Evolutionary conservation across 2,329 filamentous ascomycete species (phyloP).

Genomic region (Zymoseptoria pseudotritici): DNA sequence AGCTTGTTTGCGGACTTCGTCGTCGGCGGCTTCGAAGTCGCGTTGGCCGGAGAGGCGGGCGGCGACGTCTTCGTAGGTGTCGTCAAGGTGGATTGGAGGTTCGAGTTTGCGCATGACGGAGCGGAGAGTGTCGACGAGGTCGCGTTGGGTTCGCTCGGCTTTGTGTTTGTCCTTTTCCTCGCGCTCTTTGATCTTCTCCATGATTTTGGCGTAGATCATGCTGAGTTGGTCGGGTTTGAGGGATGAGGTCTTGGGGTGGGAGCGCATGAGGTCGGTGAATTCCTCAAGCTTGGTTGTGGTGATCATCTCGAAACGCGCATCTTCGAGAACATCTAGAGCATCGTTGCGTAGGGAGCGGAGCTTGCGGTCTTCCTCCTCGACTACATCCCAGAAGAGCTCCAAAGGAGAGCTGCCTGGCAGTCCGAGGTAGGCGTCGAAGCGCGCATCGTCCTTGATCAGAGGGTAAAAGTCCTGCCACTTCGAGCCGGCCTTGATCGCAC

Average conservation of each 20-base stretch:
- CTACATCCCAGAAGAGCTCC: slow-evolving; percentile 90
- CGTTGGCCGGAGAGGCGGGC: slow-evolving; percentile 70
- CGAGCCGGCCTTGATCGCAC: slow-evolving; percentile 79
- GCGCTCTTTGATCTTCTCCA: slow-evolving; percentile 76
- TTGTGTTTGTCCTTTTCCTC: slow-evolving; percentile 74
- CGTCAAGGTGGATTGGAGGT: slow-evolving; percentile 66
- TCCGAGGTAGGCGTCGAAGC: slow-evolving; percentile 76
- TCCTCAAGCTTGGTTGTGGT: slow-evolving; percentile 81
- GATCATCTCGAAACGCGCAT: slow-evolving; percentile 86
- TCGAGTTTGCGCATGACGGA: slow-evolving; percentile 84
- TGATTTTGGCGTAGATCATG: slow-evolving; percentile 79
- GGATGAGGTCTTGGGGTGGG: slow-evolving; percentile 80
- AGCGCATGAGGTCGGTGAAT: slow-evolving; percentile 72
- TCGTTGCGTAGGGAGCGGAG: slow-evolving; percentile 26
- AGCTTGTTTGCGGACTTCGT: slow-evolving; percentile 72
- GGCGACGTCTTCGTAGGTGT: slow-evolving; percentile 84
- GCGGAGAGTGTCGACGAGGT: slow-evolving; percentile 75
- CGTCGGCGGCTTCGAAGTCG: slow-evolving; percentile 80
- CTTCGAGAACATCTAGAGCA: slow-evolving; percentile 41
- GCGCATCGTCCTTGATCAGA: slow-evolving; percentile 68
- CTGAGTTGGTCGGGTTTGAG: slow-evolving; percentile 72
- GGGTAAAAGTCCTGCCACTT: slow-evolving; percentile 83
- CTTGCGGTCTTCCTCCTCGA: slow-evolving; percentile 81
- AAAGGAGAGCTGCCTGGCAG: slow-evolving; percentile 58
- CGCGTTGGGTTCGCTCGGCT: slow-evolving; percentile 76